Conservation (phyloP, 208 protist species). For the Leptomonas pyrrhocoris region DNA sequence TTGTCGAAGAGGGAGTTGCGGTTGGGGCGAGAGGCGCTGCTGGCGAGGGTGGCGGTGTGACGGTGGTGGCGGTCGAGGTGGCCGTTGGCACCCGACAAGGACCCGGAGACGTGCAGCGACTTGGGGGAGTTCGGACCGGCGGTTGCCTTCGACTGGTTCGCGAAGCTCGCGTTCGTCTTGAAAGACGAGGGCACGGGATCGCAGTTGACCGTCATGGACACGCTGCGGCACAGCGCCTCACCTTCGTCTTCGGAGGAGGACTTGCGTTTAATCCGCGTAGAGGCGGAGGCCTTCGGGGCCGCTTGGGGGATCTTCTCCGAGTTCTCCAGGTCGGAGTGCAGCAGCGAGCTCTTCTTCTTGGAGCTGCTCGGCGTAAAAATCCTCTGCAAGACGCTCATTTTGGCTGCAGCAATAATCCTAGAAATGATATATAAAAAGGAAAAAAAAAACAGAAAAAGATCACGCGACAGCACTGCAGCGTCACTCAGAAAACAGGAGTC, state of each 20-base stretch:
- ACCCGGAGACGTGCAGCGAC: neutral
- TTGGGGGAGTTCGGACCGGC: constrained; percentile 4
- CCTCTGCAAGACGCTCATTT: constrained; percentile 34
- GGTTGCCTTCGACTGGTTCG: constrained; percentile 5
- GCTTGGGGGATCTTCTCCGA: neutral
- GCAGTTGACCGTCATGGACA: constrained; percentile 35
- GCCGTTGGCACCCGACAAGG: constrained; percentile 6
- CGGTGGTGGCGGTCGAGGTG: constrained; percentile 24
- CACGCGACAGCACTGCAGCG: neutral
- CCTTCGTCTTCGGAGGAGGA: constrained; percentile 16
- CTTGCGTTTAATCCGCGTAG: constrained; percentile 17
- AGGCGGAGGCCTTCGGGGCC: constrained; percentile 8
- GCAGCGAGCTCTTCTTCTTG: constrained; percentile 25
- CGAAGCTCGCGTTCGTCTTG: constrained; percentile 35
- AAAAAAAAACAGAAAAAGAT: neutral
- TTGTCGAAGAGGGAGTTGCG: constrained; percentile 30
- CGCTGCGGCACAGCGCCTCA: constrained; percentile 13
- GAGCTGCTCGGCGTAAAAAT: constrained; percentile 32
- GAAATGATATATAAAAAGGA: constrained; percentile 11
- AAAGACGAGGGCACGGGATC: constrained; percentile 50
- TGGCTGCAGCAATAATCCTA: neutral
- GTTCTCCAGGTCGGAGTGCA: constrained; percentile 4
- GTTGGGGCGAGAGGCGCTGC: constrained; percentile 12
- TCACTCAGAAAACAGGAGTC: neutral
- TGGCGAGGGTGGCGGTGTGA: constrained; percentile 19